Evolutionary conservation across 1,284 basidiomycete species (phyloP), one percentile per base, ranked within the genome.

Genomic region (Schizophyllum amplum): DNA sequence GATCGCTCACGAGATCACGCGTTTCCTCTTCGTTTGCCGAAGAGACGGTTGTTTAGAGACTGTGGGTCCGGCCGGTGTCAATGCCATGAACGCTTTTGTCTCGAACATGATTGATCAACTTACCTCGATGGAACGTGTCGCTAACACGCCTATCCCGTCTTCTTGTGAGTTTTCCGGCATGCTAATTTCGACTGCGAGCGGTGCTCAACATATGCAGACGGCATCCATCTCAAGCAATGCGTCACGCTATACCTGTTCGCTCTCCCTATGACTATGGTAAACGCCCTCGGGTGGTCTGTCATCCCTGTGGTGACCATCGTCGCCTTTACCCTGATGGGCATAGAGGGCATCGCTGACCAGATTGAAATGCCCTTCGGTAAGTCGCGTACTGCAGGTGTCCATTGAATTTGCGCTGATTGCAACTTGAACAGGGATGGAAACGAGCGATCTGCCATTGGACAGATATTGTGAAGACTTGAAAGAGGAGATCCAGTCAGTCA

Each of bases 171-270:
- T 13, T 60, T n/a, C n/a, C n/a, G n/a, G 54, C 24, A 4, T 5
- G 22, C 7, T 51, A 46, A 11, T 51, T 53, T 52, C 23, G 46
- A 57, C 46, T 42, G 33, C 52, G n/a, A 62, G 11, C n/a, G 22
- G 46, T 1, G 48, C 15, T 55, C 33, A 59, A 21, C 23, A 5
- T 47, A 7, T 49, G 24, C 61, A 87, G 85, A 90, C 63, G 81
- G 88, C 47, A 90, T 95, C 61, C 94, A 96, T 70, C 76, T 96
- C 65, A 96, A 96, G 71, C 94, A 96, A 82, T 91, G 88, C 61
- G 88, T 94, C n/a, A 87, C 87, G 1, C 72, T 94, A 1, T 94
- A 94, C 71, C 81, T 95, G 11, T 93, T 93, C 67, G 83, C 89
- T 48, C 77, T 95, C 20, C 93, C 93, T 1, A 84, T 94, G 64